phyloP scores from a whole-genome alignment of 2,329 filamentous ascomycete species.

The Helotiales sp. region DNA sequence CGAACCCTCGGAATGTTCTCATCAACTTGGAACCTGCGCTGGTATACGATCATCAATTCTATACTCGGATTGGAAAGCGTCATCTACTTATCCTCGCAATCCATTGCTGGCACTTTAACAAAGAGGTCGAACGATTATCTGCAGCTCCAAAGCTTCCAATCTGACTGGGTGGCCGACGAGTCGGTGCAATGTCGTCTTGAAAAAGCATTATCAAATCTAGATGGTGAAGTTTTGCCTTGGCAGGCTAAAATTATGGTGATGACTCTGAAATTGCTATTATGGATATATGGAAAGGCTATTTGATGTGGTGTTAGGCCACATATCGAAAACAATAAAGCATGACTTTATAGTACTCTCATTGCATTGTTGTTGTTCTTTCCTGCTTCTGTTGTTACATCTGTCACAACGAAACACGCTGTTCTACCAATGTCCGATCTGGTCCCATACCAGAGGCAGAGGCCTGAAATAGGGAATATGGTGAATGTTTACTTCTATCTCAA shows the following conservation, averaged over 20 bases:
- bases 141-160: background rate
- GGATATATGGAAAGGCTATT: background rate
- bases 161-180: background rate
- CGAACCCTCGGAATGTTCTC: background rate
- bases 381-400: no score
- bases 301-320: no score
- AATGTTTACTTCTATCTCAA: no score
- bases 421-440: no score
- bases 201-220: background rate
- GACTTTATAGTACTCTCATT: no score
- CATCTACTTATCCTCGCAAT: background rate
- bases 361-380: no score
- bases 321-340: no score
- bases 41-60: background rate
- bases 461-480: no score
- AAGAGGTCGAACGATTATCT: background rate
- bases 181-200: background rate
- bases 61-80: background rate
- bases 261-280: background rate
- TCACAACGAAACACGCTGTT: no score
- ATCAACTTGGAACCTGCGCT: background rate
- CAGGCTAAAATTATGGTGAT: background rate
- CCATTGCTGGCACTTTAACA: background rate
- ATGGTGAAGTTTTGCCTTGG: background rate
- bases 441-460: no score